A percentile compares a stretch with the other conserved stretches of the same genome.
Conservation (phyloP, 2,329 filamentous ascomycete genomes). For the Torrubiella hemipterigena region DNA sequence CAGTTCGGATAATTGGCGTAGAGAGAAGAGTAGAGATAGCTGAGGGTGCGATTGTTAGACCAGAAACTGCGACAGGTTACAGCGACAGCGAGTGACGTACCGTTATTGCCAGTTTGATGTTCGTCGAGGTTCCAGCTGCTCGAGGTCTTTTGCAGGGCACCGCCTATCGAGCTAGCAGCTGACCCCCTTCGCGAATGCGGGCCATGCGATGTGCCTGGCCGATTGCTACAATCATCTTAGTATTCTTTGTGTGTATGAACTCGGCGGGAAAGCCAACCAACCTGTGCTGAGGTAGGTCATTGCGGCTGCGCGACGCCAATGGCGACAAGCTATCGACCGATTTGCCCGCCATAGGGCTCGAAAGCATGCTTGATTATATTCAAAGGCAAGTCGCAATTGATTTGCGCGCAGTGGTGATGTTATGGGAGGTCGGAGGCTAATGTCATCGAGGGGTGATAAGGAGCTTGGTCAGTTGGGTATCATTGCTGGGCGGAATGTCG, state of each 20-base stretch:
- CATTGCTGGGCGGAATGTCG: too few species aligned
- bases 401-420: too few species aligned
- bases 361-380: too few species aligned
- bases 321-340: constrained; percentile 54
- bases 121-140: constrained; percentile 42
- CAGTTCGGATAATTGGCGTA: constrained; percentile 79
- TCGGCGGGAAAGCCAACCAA: constrained; percentile 15
- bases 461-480: too few species aligned
- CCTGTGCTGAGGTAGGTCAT: constrained; percentile 50
- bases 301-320: constrained; percentile 33
- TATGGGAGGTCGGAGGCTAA: too few species aligned
- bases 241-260: not conserved
- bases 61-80: too few species aligned
- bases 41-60: constrained; percentile 17
- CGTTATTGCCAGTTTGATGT: constrained; percentile 73
- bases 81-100: too few species aligned
- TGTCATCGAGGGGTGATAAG: too few species aligned
- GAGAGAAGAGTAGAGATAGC: constrained; percentile 91
- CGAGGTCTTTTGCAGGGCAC: constrained; percentile 62
- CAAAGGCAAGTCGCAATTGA: too few species aligned
- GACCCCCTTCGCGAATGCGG: constrained; percentile 57
- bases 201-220: constrained; percentile 5
- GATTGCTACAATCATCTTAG: not conserved
- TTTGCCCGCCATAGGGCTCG: constrained; percentile 45
- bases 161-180: constrained; percentile 78